Percentiles rank a stretch among this genome's conserved stretches.
Evolutionary conservation across 1,284 basidiomycete species (phyloP).

Genomic region (Puccinia triticina): DNA sequence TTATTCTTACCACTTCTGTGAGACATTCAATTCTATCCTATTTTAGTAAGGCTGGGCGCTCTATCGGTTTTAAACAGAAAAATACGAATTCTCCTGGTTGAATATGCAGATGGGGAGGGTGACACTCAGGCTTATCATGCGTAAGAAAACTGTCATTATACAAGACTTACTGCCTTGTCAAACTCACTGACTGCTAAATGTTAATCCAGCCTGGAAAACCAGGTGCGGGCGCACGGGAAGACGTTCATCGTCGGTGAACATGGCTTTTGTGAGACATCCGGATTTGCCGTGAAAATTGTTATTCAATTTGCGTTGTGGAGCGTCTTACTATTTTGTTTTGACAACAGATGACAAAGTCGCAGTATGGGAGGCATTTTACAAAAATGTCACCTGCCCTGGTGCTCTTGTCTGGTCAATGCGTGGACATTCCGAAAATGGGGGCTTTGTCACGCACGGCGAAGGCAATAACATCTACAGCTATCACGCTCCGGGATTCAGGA

Average conservation of each 20-base stretch:
- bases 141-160: not conserved
- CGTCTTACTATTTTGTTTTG: not conserved
- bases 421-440: constrained; percentile 38
- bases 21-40: not conserved
- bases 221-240: constrained; percentile 18
- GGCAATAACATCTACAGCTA: constrained; percentile 42
- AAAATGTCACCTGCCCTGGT: constrained; percentile 31
- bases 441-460: constrained; percentile 46
- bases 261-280: constrained; percentile 41
- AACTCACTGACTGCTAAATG: not conserved
- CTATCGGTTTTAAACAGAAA: not conserved
- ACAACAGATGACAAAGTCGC: constrained; percentile 22
- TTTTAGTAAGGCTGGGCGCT: no score
- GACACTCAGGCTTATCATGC: not conserved
- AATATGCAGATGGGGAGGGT: constrained; percentile 38
- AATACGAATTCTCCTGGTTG: not conserved
- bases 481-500: constrained; percentile 33
- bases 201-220: constrained; percentile 12
- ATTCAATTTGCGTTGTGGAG: not conserved
- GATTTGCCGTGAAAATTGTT: no score
- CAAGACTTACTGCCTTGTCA: not conserved
- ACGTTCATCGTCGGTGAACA: constrained; percentile 47
- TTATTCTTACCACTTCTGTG: constrained; percentile 45
- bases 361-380: constrained; percentile 13
- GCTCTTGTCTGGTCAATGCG: constrained; percentile 42